phyloP scores from a whole-genome alignment of 768 basidiomycete genomes.

The Boletus barrowsii region DNA sequence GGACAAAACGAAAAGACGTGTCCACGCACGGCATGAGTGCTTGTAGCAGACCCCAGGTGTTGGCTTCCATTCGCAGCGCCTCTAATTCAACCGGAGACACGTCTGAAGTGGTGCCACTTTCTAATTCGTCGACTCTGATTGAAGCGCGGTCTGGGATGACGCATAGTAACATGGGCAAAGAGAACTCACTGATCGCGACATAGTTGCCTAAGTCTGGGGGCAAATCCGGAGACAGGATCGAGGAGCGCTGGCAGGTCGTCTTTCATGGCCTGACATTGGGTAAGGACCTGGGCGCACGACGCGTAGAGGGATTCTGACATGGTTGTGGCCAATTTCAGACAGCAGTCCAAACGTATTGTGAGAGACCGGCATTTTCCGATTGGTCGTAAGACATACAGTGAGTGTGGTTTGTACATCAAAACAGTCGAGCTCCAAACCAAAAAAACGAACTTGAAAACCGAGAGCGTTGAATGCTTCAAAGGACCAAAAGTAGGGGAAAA shows the following conservation, averaged over 20 bases:
- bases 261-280: constrained; percentile 51
- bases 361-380: no score
- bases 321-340: neutral
- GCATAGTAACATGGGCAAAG: neutral
- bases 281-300: constrained; percentile 67
- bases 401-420: neutral
- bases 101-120: constrained; percentile 36
- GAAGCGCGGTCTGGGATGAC: neutral
- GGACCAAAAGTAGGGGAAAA: no score
- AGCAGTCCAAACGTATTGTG: neutral
- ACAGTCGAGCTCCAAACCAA: no score
- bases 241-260: constrained; percentile 60
- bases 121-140: constrained; percentile 52
- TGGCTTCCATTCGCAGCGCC: constrained; percentile 65
- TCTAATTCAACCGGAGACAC: constrained; percentile 53
- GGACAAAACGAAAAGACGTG: neutral
- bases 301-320: constrained; percentile 47
- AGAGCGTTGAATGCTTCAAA: no score
- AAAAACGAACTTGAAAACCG: no score
- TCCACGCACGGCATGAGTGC: constrained; percentile 67
- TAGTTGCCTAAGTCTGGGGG: constrained; percentile 54
- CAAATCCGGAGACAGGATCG: constrained; percentile 66
- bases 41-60: constrained; percentile 81
- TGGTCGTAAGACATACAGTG: no score
- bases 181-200: constrained; percentile 56